phyloP scores from a whole-genome alignment of 768 basidiomycete species.

The Lactarius indigo region DNA sequence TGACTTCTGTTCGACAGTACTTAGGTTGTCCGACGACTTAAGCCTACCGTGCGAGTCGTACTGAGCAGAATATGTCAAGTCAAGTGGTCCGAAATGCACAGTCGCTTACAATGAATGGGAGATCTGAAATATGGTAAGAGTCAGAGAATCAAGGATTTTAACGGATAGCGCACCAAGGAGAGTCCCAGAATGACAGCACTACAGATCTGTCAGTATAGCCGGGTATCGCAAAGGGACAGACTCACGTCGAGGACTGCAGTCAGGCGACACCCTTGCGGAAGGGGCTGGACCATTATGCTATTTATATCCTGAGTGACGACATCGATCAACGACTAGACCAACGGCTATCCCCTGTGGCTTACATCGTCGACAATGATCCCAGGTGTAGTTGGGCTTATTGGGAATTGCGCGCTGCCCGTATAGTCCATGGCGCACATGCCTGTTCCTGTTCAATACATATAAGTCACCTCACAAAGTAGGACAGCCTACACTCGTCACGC shows the following conservation, averaged over 20 bases:
- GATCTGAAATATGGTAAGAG: constrained; percentile 1
- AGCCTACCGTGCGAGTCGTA: neutral
- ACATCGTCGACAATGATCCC: constrained; percentile 6
- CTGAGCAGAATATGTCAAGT: neutral
- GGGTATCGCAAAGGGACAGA: neutral
- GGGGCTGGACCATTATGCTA: neutral
- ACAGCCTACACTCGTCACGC: neutral
- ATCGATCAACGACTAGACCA: neutral
- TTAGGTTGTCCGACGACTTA: neutral
- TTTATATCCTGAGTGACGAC: neutral
- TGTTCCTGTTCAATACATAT: neutral
- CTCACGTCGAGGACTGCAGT: constrained; percentile 14
- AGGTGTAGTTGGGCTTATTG: neutral
- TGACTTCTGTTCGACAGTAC: neutral
- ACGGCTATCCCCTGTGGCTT: neutral
- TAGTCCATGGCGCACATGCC: constrained; percentile 9
- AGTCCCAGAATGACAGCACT: constrained; percentile 9
- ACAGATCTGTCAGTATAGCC: neutral
- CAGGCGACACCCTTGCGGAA: constrained; percentile 8
- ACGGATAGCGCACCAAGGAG: constrained; percentile 9
- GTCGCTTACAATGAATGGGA: constrained; percentile 1
- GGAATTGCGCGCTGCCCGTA: neutral
- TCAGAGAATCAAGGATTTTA: neutral
- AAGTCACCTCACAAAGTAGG: neutral
- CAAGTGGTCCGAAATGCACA: neutral